These are phyloP conservation scores for Suhomyces taliae DNA, from an alignment of 1,139 yeast species.

Conservation along the genomic window DNA sequence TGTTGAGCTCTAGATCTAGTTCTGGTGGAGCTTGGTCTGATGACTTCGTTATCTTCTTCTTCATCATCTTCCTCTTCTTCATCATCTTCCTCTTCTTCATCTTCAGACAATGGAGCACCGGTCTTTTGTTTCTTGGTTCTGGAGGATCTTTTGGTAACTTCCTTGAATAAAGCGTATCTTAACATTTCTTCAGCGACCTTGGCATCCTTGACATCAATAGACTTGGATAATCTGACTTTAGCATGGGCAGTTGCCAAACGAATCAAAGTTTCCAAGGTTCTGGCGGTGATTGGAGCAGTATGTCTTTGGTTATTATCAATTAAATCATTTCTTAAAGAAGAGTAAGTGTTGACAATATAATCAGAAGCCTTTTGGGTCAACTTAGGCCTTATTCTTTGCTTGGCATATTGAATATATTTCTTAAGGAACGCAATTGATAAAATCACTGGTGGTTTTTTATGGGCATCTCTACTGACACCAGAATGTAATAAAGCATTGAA, in stretches of 20 bases:
- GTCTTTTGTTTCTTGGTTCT: slow-evolving; percentile 36
- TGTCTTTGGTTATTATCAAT: slow-evolving; percentile 70
- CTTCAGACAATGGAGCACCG: slow-evolving; percentile 23
- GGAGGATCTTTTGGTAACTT: slow-evolving; percentile 46
- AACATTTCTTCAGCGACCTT: slow-evolving; percentile 81
- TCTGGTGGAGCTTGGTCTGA: slow-evolving; percentile 11
- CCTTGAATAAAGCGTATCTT: slow-evolving; percentile 84
- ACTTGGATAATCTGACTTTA: slow-evolving; percentile 78
- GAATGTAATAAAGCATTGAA: slow-evolving; percentile 82
- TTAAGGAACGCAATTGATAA: slow-evolving; percentile 83
- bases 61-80: slow-evolving; percentile 6
- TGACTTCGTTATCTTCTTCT: slow-evolving; percentile 14
- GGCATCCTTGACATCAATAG: slow-evolving; percentile 78
- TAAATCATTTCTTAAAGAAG: slow-evolving; percentile 81
- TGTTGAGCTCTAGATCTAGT: slow-evolving; percentile 8
- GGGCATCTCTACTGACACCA: slow-evolving; percentile 52
- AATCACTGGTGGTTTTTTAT: slow-evolving; percentile 57
- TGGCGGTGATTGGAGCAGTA: slow-evolving; percentile 95
- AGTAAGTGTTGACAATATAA: slow-evolving; percentile 75
- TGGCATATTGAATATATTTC: slow-evolving; percentile 92
- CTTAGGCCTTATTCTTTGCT: slow-evolving; percentile 81
- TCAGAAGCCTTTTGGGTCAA: slow-evolving; percentile 78
- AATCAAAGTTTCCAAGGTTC: slow-evolving; percentile 94
- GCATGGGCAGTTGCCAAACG: slow-evolving; percentile 98
- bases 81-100: slow-evolving; percentile 20